Evolutionary conservation across 306 rosid species (phyloP).

Genomic region (Acacia crassicarpa): DNA sequence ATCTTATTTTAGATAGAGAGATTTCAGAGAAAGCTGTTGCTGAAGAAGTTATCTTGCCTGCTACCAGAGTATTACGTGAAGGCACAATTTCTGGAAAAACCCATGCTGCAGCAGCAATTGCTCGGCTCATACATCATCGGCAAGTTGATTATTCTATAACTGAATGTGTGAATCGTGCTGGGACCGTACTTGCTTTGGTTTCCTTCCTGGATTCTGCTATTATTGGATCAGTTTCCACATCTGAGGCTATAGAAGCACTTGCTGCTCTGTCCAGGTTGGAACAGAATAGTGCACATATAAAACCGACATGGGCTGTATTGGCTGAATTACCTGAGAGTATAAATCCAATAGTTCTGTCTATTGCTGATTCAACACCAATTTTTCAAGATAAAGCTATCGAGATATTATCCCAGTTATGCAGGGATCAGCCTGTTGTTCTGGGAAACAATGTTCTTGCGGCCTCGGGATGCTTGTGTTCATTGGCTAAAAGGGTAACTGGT

Average conservation of each 20-base stretch:
- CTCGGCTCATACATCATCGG: conserved; percentile 82
- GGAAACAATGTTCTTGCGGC: conserved; percentile 70
- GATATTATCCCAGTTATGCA: conserved; percentile 83
- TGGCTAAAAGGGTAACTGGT: conserved; percentile 75
- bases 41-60: conserved; percentile 85
- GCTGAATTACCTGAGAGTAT: conserved; percentile 88
- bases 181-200: conserved; percentile 94
- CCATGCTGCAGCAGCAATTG: conserved; percentile 93
- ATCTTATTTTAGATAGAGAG: conserved; percentile 85
- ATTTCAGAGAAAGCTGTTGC: conserved; percentile 78
- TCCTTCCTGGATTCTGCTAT: conserved; percentile 76
- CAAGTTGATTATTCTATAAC: conserved; percentile 63
- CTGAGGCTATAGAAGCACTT: conserved; percentile 94
- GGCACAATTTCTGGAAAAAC: conserved; percentile 81
- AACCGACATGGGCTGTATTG: conserved; percentile 93
- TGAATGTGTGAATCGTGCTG: conserved; percentile 85
- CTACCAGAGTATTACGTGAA: conserved; percentile 85
- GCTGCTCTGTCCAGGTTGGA: conserved; percentile 80
- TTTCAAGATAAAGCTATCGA: conserved; percentile 95
- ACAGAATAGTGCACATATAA: conserved; percentile 47
- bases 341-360: conserved; percentile 79
- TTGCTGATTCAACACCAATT: conserved; percentile 66
- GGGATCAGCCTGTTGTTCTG: conserved; percentile 74
- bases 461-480: conserved; percentile 70
- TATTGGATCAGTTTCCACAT: conserved; percentile 57